Base-by-base conservation (phyloP, 2,329 filamentous ascomycete genomes). In the Pseudocercospora fijiensis region DNA sequence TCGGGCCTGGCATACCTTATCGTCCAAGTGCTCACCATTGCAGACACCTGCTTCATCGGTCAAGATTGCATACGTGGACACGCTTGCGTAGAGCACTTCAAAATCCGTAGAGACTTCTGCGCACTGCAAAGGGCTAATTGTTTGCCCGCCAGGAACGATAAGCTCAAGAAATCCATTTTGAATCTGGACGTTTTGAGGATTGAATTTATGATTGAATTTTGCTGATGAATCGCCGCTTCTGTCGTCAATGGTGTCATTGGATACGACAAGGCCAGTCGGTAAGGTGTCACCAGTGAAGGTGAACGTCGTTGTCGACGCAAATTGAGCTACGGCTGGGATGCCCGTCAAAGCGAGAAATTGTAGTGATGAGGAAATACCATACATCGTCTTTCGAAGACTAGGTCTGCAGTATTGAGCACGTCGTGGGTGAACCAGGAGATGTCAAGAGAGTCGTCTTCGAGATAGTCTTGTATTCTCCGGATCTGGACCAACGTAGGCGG, bases 31-130 rank as follows among this genome's bases (percentile, higher is more conserved):
- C 16, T 6, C 8, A 64, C 59, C 65, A 49, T 67, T 67, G 37
- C 58, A 64, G 16, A 66, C 64, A 13, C 66, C 66, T 11, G 58
- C 43, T 8, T 55, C 60, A 22, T 67, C 57, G 1, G 61, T 66
- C 33, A 67, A 56, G 9, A 67, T 61, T 1, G 66, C 66, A 33
- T 63, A 66, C 3, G 66, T 67, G 10, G 62, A 57, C 5, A 67
- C 66, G 26, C 59, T 60, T 30, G 64, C 66, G 11, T 63, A 56
- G 3, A 61, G 57, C 20, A 67, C 56, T 7, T 61, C 65, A 43
- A 65, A 67, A 0, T 51, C 43, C 3, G 63, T 67, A 16, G 52
- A 47, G 16, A 67, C 56, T 52, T 65, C 60, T n/a, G 55, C 65
- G 28, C 58, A 65, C 20, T 61, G 55, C 43, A 47, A 47, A 8